Conservation (phyloP, 73 alveolate species). For the Breviolum minutum region DNA sequence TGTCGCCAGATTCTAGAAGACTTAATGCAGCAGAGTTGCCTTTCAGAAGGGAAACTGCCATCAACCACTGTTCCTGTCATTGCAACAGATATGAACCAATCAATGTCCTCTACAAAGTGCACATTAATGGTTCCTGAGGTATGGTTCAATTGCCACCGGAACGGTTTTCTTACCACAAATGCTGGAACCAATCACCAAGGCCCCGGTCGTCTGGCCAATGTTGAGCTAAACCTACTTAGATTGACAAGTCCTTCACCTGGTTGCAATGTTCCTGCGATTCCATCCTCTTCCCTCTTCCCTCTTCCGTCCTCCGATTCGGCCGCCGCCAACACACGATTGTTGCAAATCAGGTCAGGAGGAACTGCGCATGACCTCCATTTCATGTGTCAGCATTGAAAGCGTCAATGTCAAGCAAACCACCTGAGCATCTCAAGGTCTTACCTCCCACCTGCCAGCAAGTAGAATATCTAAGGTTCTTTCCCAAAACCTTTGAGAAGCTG, state of each 20-base stretch:
- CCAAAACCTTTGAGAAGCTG: background rate
- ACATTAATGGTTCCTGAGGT: too few relatives aligned
- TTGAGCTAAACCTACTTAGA: too few relatives aligned
- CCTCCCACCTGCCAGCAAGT: background rate
- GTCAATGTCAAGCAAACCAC: background rate
- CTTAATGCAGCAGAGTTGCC: background rate
- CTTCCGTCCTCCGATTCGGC: conserved; percentile 46
- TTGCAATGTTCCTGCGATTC: too few relatives aligned
- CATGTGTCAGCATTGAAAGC: background rate
- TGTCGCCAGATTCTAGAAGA: too few relatives aligned
- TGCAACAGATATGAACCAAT: background rate
- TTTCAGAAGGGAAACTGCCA: conserved; percentile 34
- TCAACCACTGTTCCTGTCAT: conserved; percentile 53
- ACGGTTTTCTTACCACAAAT: too few relatives aligned
- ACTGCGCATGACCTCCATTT: conserved; percentile 8
- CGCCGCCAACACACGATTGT: conserved; percentile 30
- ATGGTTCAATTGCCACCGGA: too few relatives aligned
- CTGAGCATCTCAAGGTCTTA: background rate
- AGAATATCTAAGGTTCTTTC: background rate
- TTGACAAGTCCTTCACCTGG: too few relatives aligned
- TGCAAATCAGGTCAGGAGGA: conserved; percentile 30
- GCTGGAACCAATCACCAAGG: background rate
- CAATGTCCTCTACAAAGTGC: background rate
- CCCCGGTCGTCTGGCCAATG: too few relatives aligned
- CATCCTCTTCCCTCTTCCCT: background rate